These are phyloP conservation scores for Zhuliangozyma blackwelliae DNA, from an alignment of 1,139 yeast genomes.

Conservation along the genomic window DNA sequence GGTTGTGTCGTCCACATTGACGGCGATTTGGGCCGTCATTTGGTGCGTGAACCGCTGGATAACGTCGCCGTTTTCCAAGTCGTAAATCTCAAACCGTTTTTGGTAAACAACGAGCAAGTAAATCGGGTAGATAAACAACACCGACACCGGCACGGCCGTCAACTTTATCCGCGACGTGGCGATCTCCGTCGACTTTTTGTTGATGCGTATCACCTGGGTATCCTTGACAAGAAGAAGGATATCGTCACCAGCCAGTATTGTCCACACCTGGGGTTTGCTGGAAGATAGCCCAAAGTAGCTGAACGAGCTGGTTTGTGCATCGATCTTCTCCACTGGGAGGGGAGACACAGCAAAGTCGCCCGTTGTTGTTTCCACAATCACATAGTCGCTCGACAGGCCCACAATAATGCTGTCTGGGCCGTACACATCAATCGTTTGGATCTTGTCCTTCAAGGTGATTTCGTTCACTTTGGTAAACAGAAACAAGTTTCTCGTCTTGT, in stretches of 20 bases:
- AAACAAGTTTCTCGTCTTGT: constrained; percentile 29
- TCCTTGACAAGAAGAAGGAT: constrained; percentile 26
- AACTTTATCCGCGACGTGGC: constrained; percentile 22
- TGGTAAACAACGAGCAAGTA: constrained; percentile 40
- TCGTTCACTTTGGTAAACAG: constrained; percentile 25
- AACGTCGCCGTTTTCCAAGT: constrained; percentile 38
- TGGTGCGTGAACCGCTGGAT: constrained; percentile 40
- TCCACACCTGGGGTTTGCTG: constrained; percentile 20
- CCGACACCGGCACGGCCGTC: constrained; percentile 26
- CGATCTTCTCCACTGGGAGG: constrained; percentile 12
- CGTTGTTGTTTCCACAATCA: constrained; percentile 20
- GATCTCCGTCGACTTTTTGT: constrained; percentile 11
- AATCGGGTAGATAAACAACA: constrained; percentile 38
- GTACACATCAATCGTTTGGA: constrained; percentile 13
- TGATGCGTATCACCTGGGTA: constrained; percentile 19
- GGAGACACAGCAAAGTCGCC: constrained; percentile 14
- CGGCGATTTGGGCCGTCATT: constrained; percentile 19
- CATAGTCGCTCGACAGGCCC: constrained; percentile 24
- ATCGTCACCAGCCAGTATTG: constrained; percentile 14
- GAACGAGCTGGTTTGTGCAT: constrained; percentile 20
- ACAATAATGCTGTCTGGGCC: constrained; percentile 18
- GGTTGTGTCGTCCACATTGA: constrained; percentile 10
- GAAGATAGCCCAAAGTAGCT: constrained; percentile 26
- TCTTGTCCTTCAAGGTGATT: constrained; percentile 24
- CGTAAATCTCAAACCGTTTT: constrained; percentile 43